Conservation (phyloP, 441 rosid species). For the Metrosideros polymorpha region DNA sequence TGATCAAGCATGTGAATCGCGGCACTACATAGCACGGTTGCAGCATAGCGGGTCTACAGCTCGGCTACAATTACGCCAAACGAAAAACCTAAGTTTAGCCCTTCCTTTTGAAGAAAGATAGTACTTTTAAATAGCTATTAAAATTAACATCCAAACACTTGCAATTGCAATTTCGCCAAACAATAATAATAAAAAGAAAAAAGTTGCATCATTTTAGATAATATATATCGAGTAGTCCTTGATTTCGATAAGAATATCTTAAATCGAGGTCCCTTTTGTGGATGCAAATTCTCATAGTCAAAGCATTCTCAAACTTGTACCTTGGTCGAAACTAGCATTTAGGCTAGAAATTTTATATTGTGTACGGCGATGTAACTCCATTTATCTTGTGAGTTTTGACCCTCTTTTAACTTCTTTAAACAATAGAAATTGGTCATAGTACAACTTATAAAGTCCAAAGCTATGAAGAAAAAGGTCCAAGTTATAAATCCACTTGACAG, state of each 20-base stretch:
- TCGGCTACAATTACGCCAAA: not conserved
- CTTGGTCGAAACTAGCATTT: not conserved
- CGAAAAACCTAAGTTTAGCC: not conserved
- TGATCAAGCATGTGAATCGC: not conserved
- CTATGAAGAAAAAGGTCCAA: not conserved
- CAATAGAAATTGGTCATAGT: not conserved
- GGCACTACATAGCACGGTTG: no score
- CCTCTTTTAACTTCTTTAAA: not conserved
- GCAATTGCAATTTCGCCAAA: not conserved
- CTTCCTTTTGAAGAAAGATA: not conserved
- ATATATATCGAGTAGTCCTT: not conserved
- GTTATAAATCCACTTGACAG: not conserved
- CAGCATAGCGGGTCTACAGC: rapidly evolving
- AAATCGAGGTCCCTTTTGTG: not conserved
- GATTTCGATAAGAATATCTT: not conserved
- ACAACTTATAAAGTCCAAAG: not conserved
- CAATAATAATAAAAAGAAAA: not conserved
- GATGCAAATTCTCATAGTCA: not conserved
- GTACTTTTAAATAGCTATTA: not conserved
- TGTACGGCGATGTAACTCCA: not conserved
- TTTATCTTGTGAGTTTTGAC: not conserved
- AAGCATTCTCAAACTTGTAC: not conserved
- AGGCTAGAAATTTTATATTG: not conserved
- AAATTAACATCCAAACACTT: not conserved
- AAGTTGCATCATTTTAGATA: not conserved